phyloP scores from a whole-genome alignment of 768 basidiomycete genomes.

The Lactarius hengduanensis region DNA sequence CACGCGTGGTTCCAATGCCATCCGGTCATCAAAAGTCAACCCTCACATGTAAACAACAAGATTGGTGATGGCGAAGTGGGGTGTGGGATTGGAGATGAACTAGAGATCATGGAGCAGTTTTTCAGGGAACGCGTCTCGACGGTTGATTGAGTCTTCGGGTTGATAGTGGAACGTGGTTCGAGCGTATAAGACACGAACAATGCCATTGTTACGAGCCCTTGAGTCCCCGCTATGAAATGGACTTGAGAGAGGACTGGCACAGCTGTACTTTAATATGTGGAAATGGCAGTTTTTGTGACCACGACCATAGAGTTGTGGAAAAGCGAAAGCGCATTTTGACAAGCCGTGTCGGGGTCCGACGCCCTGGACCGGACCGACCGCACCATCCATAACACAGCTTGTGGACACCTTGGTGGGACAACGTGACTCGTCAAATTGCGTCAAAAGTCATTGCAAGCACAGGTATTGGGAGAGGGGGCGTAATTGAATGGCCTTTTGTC shows the following conservation, averaged over 20 bases:
- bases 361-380: no score
- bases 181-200: background rate
- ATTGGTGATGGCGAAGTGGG: conserved; percentile 33
- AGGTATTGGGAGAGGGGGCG: background rate
- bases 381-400: background rate
- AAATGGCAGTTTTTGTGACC: background rate
- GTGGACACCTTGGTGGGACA: no score
- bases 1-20: background rate
- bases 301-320: background rate
- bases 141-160: background rate
- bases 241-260: background rate
- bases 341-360: no score
- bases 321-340: background rate
- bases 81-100: conserved; percentile 29
- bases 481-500: no score
- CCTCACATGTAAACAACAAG: background rate
- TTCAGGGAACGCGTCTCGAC: background rate
- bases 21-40: background rate
- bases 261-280: background rate
- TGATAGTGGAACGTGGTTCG: background rate
- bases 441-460: no score
- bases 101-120: background rate
- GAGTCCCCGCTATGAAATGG: background rate
- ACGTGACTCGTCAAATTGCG: no score
- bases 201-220: background rate